A percentile compares a stretch with the other conserved stretches of the same genome.
These are phyloP conservation scores for Globisporangium recalcitrans DNA, from an alignment of 352 stramenopile genomes.

Conservation along the genomic window DNA sequence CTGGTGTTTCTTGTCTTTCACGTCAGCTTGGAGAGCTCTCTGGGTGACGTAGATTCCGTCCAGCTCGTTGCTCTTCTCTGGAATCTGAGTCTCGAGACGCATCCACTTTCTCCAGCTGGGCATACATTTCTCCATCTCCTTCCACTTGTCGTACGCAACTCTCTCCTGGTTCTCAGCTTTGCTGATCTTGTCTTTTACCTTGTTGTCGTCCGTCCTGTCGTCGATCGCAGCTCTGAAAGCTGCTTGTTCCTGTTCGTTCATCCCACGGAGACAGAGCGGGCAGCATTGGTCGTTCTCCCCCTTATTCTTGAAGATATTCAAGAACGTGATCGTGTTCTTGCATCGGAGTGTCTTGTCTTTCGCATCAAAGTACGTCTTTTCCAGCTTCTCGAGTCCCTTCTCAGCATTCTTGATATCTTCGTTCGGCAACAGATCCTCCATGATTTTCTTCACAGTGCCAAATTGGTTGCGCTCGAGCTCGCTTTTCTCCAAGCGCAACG, in stretches of 20 bases:
- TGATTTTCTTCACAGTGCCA: conserved; percentile 36
- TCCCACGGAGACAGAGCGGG: conserved; percentile 59
- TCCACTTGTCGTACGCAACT: conserved; percentile 45
- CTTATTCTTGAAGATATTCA: conserved; percentile 83
- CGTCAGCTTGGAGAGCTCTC: conserved; percentile 42
- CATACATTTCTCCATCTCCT: conserved; percentile 47
- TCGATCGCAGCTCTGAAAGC: conserved; percentile 59
- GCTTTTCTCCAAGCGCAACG: conserved; percentile 37
- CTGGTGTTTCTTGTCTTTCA: conserved; percentile 36
- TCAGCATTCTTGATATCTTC: conserved; percentile 48
- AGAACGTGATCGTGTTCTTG: conserved; percentile 81
- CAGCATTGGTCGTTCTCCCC: conserved; percentile 77
- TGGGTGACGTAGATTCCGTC: conserved; percentile 41
- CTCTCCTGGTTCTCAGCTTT: conserved; percentile 54
- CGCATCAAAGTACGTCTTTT: conserved; percentile 64
- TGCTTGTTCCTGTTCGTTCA: conserved; percentile 53
- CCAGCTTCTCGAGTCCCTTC: conserved; percentile 36
- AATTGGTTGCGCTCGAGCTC: conserved; percentile 55
- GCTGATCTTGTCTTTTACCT: conserved; percentile 72
- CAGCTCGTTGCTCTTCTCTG: conserved; percentile 39
- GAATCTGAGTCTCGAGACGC: conserved; percentile 41
- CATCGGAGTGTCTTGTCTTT: conserved; percentile 78
- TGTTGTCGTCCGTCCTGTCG: conserved; percentile 71
- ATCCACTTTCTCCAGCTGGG: conserved; percentile 69
- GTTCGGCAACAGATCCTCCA: conserved; percentile 42